Conservation (phyloP, 208 protist species). For the Phytomonas sp. region DNA sequence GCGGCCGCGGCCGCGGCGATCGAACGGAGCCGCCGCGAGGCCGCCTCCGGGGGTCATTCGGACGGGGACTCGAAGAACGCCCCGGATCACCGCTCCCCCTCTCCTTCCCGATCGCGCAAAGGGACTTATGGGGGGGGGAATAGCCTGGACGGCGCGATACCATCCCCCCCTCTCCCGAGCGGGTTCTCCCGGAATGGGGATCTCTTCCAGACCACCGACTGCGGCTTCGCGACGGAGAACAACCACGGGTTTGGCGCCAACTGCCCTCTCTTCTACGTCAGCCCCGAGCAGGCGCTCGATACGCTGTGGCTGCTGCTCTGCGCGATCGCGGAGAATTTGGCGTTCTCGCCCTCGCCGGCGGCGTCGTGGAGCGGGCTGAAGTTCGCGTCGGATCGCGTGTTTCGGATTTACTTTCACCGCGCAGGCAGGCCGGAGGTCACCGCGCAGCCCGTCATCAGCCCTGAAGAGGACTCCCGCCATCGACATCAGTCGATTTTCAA, state of each 20-base stretch:
- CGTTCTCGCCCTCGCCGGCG: background rate
- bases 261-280: slow-evolving; percentile 34
- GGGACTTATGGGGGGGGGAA: background rate
- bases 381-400: background rate
- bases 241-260: slow-evolving; percentile 25
- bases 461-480: too few relatives aligned
- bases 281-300: slow-evolving; percentile 46
- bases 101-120: background rate
- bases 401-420: too few relatives aligned
- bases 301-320: slow-evolving; percentile 54
- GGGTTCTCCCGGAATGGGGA: too few relatives aligned
- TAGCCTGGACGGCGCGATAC: background rate
- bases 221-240: slow-evolving; percentile 22
- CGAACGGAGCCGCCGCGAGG: background rate
- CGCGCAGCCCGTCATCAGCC: too few relatives aligned
- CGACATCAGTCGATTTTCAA: too few relatives aligned
- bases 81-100: background rate
- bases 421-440: too few relatives aligned
- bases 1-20: background rate
- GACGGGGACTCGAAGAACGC: too few relatives aligned
- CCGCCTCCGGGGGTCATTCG: background rate
- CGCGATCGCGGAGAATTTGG: slow-evolving; percentile 30
- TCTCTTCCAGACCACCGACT: too few relatives aligned
- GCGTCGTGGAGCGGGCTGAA: background rate
- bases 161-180: too few relatives aligned